A percentile compares a stretch with the other conserved stretches of the same genome.
These are phyloP conservation scores for Tylopilus sp. DNA, from an alignment of 1,284 basidiomycete genomes.

Conservation along the genomic window DNA sequence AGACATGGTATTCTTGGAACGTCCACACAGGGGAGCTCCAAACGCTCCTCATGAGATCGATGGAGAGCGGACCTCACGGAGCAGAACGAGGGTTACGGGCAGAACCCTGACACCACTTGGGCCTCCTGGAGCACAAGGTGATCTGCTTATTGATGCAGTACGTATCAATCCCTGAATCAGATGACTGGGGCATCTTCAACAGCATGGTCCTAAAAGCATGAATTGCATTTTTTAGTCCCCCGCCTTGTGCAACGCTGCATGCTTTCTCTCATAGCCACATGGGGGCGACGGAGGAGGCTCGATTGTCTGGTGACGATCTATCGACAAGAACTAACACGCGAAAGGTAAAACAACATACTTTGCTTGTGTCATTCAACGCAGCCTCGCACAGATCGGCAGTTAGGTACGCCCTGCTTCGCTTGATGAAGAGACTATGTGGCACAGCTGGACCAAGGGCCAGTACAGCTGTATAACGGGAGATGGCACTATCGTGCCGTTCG, in stretches of 20 bases:
- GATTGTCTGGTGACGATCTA: neutral
- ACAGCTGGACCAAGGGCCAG: neutral
- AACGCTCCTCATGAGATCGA: neutral
- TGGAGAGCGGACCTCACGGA: neutral
- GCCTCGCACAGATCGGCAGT: neutral
- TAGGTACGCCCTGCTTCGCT: neutral
- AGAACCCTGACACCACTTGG: neutral
- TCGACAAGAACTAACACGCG: neutral
- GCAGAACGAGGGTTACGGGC: neutral
- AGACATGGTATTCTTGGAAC: neutral
- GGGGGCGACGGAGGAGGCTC: neutral
- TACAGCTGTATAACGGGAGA: neutral
- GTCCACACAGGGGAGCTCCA: neutral
- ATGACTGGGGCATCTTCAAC: neutral
- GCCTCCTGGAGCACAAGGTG: neutral
- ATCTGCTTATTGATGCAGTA: neutral
- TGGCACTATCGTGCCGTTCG: neutral
- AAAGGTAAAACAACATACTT: neutral
- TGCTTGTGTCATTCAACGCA: neutral
- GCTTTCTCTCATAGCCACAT: neutral
- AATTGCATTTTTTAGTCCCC: neutral
- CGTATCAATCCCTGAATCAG: neutral
- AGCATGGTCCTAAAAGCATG: neutral
- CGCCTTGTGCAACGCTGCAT: neutral
- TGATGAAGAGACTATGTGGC: neutral